Evolutionary conservation across 1,284 basidiomycete genomes (phyloP), one percentile per base, ranked within the genome.

Genomic region (Pisolithus thermaeus): DNA sequence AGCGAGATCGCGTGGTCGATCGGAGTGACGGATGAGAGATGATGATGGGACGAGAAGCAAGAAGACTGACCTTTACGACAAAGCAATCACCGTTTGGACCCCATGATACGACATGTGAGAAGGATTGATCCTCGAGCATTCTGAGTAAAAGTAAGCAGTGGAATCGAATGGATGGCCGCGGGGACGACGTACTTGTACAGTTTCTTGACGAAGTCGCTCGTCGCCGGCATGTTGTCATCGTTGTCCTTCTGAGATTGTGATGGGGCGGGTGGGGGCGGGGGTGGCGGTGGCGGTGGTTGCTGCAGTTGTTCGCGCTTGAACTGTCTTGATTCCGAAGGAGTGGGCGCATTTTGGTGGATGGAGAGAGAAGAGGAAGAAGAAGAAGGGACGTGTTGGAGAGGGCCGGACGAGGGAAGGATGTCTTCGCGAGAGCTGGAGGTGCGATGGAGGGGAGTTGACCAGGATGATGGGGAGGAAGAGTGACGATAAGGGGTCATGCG

Each of bases 181-280:
- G 27, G 22, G 48, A 47, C 14, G 23, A 76, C 80, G 55, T 52
- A 90, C 88, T 90, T 92, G 84, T 90, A 96, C 14, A 98, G 74
- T 69, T 90, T 91, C 73, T 89, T 97, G 65, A 97, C 94, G 70
- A 98, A 98, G 71, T 97, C 94, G 58, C 80, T 83, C 16, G 87
- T 85, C 11, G 83, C 78, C 4, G 84, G 84, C 84, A 87, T 84
- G 55, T 74, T 73, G 59, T 87, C 85, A 54, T 80, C 79, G 11
- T 50, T 44, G 2, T 67, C 65, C 38, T 66, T 67, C 36, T 57
- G 5, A 14, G 46, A 51, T 32, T 50, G 41, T 23, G 52, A 58
- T 7, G 52, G 50, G 14, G 58, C 59, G 2, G 55, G 57, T 1
- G 54, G 39, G 3, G 61, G 52, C 4, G 64, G 58, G 37, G 58